A percentile compares a stretch with the other conserved stretches of the same genome.
phyloP scores from a whole-genome alignment of 176 grass and related monocot genomes.

The Urochloa ruziziensis region DNA sequence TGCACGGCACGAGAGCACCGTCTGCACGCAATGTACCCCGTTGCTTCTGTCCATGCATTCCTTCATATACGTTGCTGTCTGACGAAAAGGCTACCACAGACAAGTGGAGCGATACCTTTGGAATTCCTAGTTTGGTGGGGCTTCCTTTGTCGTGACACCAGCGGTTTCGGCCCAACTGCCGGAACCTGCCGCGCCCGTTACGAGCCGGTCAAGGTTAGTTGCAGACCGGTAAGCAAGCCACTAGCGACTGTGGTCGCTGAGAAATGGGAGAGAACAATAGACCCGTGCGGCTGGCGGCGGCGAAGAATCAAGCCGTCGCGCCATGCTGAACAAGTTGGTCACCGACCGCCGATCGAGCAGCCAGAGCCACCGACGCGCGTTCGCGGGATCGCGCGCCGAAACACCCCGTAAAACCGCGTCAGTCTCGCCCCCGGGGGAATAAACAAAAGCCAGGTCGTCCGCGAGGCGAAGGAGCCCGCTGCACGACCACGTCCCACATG shows the following conservation, averaged over 20 bases:
- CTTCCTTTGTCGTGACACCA: background rate
- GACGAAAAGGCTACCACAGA: background rate
- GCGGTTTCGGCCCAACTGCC: background rate
- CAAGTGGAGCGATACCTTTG: background rate
- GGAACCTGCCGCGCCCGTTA: background rate
- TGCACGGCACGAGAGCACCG: too few relatives aligned
- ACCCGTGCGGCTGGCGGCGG: too few relatives aligned
- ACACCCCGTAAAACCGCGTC: slow-evolving; percentile 31
- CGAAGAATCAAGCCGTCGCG: too few relatives aligned
- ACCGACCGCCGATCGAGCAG: background rate
- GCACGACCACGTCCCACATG: slow-evolving; percentile 30
- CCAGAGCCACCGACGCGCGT: background rate
- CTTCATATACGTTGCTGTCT: background rate
- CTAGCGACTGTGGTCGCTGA: background rate
- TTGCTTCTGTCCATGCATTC: background rate
- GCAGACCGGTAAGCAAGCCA: too few relatives aligned
- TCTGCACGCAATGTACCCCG: background rate
- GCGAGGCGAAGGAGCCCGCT: background rate
- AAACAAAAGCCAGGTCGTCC: background rate
- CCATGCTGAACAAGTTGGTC: too few relatives aligned
- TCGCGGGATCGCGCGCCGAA: background rate
- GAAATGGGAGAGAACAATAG: background rate
- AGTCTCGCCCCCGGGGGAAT: background rate
- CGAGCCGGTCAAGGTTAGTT: background rate
- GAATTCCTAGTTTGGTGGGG: background rate